Evolutionary conservation across 768 basidiomycete species (phyloP), one percentile per base, ranked within the genome.

Genomic region (Amanita phalloides): DNA sequence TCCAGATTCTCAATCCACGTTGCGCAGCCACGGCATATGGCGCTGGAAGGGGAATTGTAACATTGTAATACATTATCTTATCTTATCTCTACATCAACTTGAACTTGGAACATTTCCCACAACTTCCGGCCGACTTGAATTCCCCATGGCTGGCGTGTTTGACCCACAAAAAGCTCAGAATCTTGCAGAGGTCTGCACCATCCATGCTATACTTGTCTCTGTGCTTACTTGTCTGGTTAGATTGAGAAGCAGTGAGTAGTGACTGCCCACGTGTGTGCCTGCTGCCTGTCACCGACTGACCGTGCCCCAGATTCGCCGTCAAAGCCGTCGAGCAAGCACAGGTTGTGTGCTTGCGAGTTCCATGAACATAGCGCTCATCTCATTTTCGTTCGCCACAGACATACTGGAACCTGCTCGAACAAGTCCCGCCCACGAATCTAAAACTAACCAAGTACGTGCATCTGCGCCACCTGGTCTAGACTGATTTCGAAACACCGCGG

Each of bases 321-420:
- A 90, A 86, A 66, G 90, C 92, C 10, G 93, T 98, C 48, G 94
- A 99, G 64, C 92, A 98, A 58, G 90, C 94, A 42, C 90, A 95
- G 75, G 92, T 90, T 48, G 55, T 79, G 64, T n/a, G 28, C 33
- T 13, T n/a, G 32, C 39, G 51, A 41, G 26, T 49, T 38, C 20
- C n/a, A 32, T 14, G 10, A 28, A 28, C 26, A 20, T 28, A 10
- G 26, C 25, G 33, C 45, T 51, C 20, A 45, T 48, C 42, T 33
- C 17, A 1, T 49, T 35, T 21, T 42, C 44, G 30, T 37, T 35
- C 36, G 10, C 42, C 44, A 21, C 58, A 97, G 89, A 92, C 92
- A 6, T 97, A 97, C 69, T 95, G 93, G 86, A 93, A 91, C 63
- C 75, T 99, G 41, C 70, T 97, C 48, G 85, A 86, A 62, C 84